These are phyloP conservation scores for Nannochloropsis gaditana DNA, from an alignment of 108 stramenopile species.

Conservation along the genomic window DNA sequence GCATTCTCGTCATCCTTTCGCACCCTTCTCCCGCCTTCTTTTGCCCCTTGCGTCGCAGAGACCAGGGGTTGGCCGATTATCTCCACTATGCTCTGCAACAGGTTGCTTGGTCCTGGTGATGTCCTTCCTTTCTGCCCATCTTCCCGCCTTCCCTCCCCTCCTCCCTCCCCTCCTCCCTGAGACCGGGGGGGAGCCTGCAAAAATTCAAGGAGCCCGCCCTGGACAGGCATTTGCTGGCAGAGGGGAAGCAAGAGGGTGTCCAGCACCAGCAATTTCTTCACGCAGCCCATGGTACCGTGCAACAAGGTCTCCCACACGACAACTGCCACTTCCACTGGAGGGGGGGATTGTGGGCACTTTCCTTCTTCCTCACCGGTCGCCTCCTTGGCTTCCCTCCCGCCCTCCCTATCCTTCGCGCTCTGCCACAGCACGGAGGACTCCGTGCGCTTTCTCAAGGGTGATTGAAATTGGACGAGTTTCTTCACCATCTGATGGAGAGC, in stretches of 20 bases:
- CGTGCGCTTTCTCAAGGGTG: too few species aligned
- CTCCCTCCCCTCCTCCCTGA: background rate
- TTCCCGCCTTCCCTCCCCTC: background rate
- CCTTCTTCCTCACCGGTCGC: background rate
- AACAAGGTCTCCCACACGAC: background rate
- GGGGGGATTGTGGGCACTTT: background rate
- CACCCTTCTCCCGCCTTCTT: background rate
- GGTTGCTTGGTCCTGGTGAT: background rate
- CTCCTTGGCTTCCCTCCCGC: too few species aligned
- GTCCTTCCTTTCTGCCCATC: background rate
- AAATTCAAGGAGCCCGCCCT: background rate
- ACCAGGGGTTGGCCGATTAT: background rate
- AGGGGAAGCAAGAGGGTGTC: background rate
- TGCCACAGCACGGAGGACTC: too few species aligned
- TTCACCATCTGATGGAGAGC: background rate
- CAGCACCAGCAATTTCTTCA: background rate
- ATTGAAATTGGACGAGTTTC: background rate
- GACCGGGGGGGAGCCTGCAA: background rate
- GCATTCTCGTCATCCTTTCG: background rate
- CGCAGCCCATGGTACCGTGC: background rate
- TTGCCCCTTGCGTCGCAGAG: background rate
- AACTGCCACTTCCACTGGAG: background rate
- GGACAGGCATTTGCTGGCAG: background rate
- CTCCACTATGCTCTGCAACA: background rate
- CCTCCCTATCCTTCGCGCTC: too few species aligned